phyloP scores from a whole-genome alignment of 352 stramenopile genomes.

The Globisporangium heterothallicum region DNA sequence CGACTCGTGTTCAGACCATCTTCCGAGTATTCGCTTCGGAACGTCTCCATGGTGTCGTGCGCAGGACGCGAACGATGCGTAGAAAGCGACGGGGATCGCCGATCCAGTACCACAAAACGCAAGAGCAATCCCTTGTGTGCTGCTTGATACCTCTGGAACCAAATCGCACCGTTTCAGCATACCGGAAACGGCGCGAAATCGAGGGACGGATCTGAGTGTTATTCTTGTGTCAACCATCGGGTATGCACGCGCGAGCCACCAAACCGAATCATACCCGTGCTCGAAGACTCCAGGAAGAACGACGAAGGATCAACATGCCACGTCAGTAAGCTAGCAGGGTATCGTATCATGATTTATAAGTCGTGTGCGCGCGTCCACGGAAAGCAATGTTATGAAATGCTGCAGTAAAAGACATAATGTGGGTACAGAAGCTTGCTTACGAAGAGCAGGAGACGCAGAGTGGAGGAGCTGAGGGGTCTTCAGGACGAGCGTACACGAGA shows the following conservation, averaged over 20 bases:
- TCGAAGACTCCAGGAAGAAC: too few relatives aligned
- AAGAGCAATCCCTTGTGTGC: too few relatives aligned
- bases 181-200: neutral
- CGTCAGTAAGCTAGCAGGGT: too few relatives aligned
- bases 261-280: too few relatives aligned
- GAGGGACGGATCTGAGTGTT: neutral
- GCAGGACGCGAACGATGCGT: neutral
- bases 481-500: slow-evolving; percentile 40
- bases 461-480: slow-evolving; percentile 36
- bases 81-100: neutral
- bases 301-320: too few relatives aligned
- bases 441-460: slow-evolving; percentile 85
- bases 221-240: neutral
- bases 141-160: too few relatives aligned
- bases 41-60: slow-evolving; percentile 26
- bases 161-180: neutral
- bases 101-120: neutral
- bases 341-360: too few relatives aligned
- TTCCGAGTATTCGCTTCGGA: slow-evolving; percentile 41
- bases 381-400: too few relatives aligned
- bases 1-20: slow-evolving; percentile 23
- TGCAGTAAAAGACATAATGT: neutral
- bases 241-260: neutral
- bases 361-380: too few relatives aligned
- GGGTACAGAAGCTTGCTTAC: slow-evolving; percentile 17